Evolutionary conservation across 768 basidiomycete genomes (phyloP), one percentile per base, ranked within the genome.

Genomic region (Mrakia blollopis): DNA sequence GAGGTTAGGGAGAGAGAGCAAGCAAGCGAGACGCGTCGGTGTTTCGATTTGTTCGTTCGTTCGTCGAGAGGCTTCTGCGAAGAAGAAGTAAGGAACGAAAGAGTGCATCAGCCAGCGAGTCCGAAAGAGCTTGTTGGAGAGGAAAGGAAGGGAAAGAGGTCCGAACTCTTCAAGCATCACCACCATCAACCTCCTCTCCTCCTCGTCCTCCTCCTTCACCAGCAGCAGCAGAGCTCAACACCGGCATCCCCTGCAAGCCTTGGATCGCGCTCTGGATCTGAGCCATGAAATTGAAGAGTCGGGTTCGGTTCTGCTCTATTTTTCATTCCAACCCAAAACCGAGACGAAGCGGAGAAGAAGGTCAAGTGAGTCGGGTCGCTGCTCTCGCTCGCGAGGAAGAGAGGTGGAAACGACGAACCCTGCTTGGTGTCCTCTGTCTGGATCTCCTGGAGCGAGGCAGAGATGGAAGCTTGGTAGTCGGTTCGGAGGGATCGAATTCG

Each of bases 241-340:
- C 65, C 9, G 65, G 35, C 65, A 68, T 68, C 25, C 65, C 65
- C 65, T 68, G 65, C 14, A 68, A 37, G 0, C 65, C 65, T 30
- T 68, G 35, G 23, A 68, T 68, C 3, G 65, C 65, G n/a, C 25
- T 68, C 25, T 68, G 65, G 35, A 68, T 68, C 35, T 39, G 35
- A 35, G 35, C 37, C 65, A 68, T 68, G 35, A 68, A 68, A 21
- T 35, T 68, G 35, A 68, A 39, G 25, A 68, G 65, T 68, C 65
- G 65, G 65, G 44, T 18, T 16, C 65, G 65, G 65, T n/a, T 25
- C 65, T 68, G 35, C 8, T 68, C 65, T 68, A 11, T 18, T 23
- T 14, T 25, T 39, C 11, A 10, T 6, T 41, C 39, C 39, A 67
- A 39, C 21, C 5, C 23, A 9, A 8, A 35, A 67, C 28, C n/a